Percentiles rank a stretch among this genome's conserved stretches.
phyloP scores from a whole-genome alignment of 225 moss, liverwort and hornwort genomes.

The Marchantia paleacea region DNA sequence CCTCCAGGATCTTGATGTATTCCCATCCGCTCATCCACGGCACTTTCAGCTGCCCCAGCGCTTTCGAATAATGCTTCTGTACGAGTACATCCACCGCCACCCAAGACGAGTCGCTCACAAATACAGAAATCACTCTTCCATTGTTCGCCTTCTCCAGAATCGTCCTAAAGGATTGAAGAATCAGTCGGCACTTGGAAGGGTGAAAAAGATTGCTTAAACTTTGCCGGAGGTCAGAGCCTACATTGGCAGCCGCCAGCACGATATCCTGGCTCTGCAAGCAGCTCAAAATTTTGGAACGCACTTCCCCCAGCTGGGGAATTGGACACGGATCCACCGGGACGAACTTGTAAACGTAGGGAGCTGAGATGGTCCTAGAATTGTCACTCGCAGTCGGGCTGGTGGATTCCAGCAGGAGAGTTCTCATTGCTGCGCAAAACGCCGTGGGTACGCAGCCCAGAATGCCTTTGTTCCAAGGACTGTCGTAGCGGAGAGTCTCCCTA shows the following conservation, averaged over 20 bases:
- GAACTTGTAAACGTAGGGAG: conserved; percentile 16
- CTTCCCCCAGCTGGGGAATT: not conserved
- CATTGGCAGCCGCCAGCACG: conserved; percentile 1
- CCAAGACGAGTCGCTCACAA: not conserved
- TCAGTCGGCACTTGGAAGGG: not conserved
- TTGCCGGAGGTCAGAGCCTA: not conserved
- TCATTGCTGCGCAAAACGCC: conserved; percentile 13
- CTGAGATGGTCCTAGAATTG: not conserved
- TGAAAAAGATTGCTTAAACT: too few species aligned
- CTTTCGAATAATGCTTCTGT: not conserved
- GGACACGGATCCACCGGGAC: conserved; percentile 3
- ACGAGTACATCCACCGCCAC: not conserved
- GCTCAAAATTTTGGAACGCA: not conserved
- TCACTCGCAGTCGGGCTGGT: too few species aligned
- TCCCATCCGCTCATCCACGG: not conserved
- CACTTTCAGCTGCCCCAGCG: not conserved
- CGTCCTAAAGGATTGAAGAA: not conserved
- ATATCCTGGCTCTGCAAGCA: not conserved
- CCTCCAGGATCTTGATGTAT: not conserved
- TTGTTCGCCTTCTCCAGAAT: not conserved
- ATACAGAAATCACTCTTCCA: not conserved
- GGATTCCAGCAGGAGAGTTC: not conserved
- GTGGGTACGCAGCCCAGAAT: conserved; percentile 21
- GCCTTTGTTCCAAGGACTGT: conserved; percentile 29
- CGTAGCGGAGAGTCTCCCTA: conserved; percentile 20